Percentiles rank a stretch among this genome's conserved stretches.
phyloP scores from a whole-genome alignment of 2,329 filamentous ascomycete species.

The Fusarium sp. region DNA sequence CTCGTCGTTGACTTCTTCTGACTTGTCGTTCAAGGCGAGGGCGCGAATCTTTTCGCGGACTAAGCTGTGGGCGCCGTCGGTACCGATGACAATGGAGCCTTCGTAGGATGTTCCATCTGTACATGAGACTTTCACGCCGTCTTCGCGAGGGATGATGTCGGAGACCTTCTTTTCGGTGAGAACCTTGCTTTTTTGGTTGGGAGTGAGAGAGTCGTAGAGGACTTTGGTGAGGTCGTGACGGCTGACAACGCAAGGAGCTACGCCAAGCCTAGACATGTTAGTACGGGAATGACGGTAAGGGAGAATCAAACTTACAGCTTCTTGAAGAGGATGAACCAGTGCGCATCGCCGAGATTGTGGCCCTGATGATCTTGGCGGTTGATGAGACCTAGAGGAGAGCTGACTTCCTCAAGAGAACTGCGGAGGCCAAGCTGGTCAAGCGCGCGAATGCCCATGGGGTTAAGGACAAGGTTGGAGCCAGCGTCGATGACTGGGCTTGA shows the following conservation, averaged over 20 bases:
- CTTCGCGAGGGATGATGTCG: conserved; percentile 13
- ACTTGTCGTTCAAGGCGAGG: conserved; percentile 44
- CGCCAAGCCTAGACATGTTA: conserved; percentile 47
- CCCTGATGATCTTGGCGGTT: conserved; percentile 49
- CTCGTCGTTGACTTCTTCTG: conserved; percentile 43
- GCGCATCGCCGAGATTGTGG: conserved; percentile 42
- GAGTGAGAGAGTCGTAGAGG: conserved; percentile 52
- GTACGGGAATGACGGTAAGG: accelerated
- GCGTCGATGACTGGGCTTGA: conserved; percentile 48
- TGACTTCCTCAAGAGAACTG: conserved; percentile 36
- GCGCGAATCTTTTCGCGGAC: conserved; percentile 45
- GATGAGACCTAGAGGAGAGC: conserved; percentile 43
- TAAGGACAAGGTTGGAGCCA: conserved; percentile 53
- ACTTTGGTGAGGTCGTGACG: conserved; percentile 54
- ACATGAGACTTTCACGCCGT: conserved; percentile 37
- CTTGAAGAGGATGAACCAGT: conserved; percentile 43
- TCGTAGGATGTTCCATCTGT: conserved; percentile 36
- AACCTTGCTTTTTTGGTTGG: conserved; percentile 46
- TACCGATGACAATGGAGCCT: conserved; percentile 41
- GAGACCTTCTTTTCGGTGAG: conserved; percentile 35
- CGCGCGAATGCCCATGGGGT: conserved; percentile 49
- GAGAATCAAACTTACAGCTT: conserved; percentile 42
- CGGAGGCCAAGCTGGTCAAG: conserved; percentile 54
- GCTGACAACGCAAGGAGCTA: conserved; percentile 50
- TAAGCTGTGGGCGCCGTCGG: conserved; percentile 41